Evolutionary conservation across 345 rosid species (phyloP), one percentile per base, ranked within the genome.

Genomic region (Brassica juncea): DNA sequence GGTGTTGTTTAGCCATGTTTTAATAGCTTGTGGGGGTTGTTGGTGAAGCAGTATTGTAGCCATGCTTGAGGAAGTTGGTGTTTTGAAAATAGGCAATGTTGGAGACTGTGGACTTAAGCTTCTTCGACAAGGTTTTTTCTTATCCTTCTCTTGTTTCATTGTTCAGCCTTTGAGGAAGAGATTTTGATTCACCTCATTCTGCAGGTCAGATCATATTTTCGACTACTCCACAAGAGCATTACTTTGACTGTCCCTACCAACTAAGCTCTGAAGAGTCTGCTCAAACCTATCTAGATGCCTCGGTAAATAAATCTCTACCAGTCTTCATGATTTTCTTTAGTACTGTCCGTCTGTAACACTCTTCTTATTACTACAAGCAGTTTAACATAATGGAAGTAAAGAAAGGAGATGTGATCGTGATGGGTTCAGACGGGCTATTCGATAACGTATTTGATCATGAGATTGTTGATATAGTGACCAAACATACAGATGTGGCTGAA

Each of bases 221-320:
- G 8, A 87, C 98, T 9, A 82, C 92, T 71, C 94, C 91, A 7
- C 97, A 94, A 78, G 97, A 94, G 73, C 97, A 92, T 72, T 92
- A 88, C 71, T 94, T 94, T 80, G 94, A 94, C 82, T 94, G 97
- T 76, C 97, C 97, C 0, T 92, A 83, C 81, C 99, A 94, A 70
- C 79, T 91, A 62, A 94, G 97, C 88, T 94, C 97, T 4, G 97
- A 52, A 92, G 84, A 47, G 0, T 80, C 86, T 71, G 82, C 93
- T 68, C 97, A 94, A 84, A 94, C 97, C 11, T 91, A 87, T 85
- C 87, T 83, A 54, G 99, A 94, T 81, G 99, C 99, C 49, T 74
- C 85, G 92, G 97, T 94, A 52, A 52, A 52, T 2, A n/a, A n/a
- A 49, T 14, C 57, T 49, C 3, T 52, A 52, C 57, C 57, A 52